Conservation (phyloP, 331 rosid species). For the Arachis monticola region DNA sequence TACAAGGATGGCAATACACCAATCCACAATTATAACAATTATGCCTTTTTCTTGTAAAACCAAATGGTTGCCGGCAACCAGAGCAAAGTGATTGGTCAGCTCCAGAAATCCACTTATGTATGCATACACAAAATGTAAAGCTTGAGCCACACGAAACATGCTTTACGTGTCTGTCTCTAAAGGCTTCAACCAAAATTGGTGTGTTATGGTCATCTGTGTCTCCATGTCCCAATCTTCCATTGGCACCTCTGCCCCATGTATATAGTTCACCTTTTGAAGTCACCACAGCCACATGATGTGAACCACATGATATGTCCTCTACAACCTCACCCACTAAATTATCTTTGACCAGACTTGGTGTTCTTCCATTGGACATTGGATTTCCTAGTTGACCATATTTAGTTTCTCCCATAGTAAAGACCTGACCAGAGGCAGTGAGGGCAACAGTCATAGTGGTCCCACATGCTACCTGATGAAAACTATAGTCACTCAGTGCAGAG, state of each 20-base stretch:
- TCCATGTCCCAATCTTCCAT: slow-evolving; percentile 94
- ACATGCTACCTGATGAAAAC: slow-evolving; percentile 83
- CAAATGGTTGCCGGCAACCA: slow-evolving; percentile 92
- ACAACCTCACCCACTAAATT: slow-evolving; percentile 86
- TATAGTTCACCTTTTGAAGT: slow-evolving; percentile 93
- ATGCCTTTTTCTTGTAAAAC: slow-evolving; percentile 93
- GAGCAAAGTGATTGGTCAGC: slow-evolving; percentile 92
- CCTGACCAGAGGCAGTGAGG: slow-evolving; percentile 91
- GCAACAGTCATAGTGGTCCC: slow-evolving; percentile 83
- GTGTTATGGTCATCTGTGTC: slow-evolving; percentile 65
- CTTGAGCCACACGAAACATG: slow-evolving; percentile 80
- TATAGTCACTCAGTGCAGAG: slow-evolving; percentile 79
- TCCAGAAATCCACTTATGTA: slow-evolving; percentile 94
- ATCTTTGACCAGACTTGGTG: slow-evolving; percentile 80
- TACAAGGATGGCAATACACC: slow-evolving; percentile 90
- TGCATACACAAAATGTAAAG: slow-evolving; percentile 81
- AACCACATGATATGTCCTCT: slow-evolving; percentile 89
- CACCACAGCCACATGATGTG: slow-evolving; percentile 74
- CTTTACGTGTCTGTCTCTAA: slow-evolving; percentile 84
- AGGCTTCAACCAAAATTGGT: slow-evolving; percentile 85
- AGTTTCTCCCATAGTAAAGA: slow-evolving; percentile 81
- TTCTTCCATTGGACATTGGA: slow-evolving; percentile 77
- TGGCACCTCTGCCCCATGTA: slow-evolving; percentile 96
- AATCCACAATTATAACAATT: slow-evolving; percentile 92
- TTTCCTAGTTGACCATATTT: slow-evolving; percentile 86